Percentiles rank a stretch among this genome's conserved stretches.
phyloP scores from a whole-genome alignment of 495 filamentous ascomycete species.

The Lepidopterella palustris region DNA sequence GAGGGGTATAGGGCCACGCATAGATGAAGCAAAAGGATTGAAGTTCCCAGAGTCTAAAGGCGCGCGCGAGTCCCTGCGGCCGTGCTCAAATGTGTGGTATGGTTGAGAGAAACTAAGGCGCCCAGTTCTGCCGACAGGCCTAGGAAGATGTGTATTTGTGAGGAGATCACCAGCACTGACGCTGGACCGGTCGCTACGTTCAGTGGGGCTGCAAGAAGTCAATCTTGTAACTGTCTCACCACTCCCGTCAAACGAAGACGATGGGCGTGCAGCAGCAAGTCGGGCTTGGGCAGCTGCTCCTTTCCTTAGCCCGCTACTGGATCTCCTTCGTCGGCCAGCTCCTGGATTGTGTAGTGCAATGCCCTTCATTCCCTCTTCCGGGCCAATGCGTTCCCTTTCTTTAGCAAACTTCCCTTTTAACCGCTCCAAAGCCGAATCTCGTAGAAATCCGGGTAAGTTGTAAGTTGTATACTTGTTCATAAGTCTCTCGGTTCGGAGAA shows the following conservation, averaged over 20 bases:
- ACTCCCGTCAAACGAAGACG: constrained; percentile 11
- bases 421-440: constrained; percentile 73
- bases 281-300: constrained; percentile 64
- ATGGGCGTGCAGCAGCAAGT: constrained; percentile 25
- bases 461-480: constrained; percentile 89
- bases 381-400: constrained; percentile 71
- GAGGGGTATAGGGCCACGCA: constrained; percentile 44
- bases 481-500: constrained; percentile 80
- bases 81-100: constrained; percentile 31
- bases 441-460: constrained; percentile 85
- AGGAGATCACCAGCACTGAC: constrained; percentile 63
- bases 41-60: constrained; percentile 51
- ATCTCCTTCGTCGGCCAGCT: constrained; percentile 56
- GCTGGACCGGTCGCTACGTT: constrained; percentile 28
- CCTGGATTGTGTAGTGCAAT: constrained; percentile 90
- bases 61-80: constrained; percentile 36
- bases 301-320: constrained; percentile 69
- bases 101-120: constrained; percentile 39
- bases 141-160: constrained; percentile 68
- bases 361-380: constrained; percentile 82
- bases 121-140: constrained; percentile 44
- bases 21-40: constrained; percentile 42
- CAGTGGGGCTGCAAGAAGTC: constrained; percentile 13
- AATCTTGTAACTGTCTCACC: constrained; percentile 41
- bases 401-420: constrained; percentile 89